These are phyloP conservation scores for Halophytophthora polymorphica DNA, from an alignment of 352 stramenopile genomes.

Conservation along the genomic window DNA sequence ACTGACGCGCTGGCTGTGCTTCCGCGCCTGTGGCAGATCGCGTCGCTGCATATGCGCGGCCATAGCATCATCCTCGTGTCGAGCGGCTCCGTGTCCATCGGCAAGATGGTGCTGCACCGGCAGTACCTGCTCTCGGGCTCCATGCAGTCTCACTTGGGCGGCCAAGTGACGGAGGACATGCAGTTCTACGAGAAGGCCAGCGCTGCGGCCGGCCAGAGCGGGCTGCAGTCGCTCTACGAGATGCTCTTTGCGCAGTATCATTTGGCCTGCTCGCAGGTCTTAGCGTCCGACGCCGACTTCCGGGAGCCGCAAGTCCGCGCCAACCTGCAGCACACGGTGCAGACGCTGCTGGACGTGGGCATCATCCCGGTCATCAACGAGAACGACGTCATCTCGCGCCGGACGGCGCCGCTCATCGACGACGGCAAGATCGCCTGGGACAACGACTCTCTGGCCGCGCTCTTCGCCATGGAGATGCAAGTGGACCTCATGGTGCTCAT, in stretches of 20 bases:
- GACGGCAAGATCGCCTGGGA: constrained; percentile 74
- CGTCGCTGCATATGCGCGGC: constrained; percentile 75
- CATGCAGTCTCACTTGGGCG: constrained; percentile 79
- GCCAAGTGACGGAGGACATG: constrained; percentile 48
- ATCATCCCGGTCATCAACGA: constrained; percentile 88
- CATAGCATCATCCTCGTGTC: constrained; percentile 83
- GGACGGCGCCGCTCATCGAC: constrained; percentile 58
- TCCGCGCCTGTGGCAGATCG: constrained; percentile 36
- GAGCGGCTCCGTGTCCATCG: constrained; percentile 76
- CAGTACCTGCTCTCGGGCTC: constrained; percentile 82
- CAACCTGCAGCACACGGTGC: constrained; percentile 67
- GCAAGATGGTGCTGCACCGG: constrained; percentile 75
- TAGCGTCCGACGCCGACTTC: constrained; percentile 81
- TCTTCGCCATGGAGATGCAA: constrained; percentile 70
- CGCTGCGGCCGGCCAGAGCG: constrained; percentile 66
- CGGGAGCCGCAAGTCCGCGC: constrained; percentile 50
- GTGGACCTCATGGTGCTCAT: constrained; percentile 78
- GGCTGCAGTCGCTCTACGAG: constrained; percentile 82
- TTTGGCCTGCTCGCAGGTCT: constrained; percentile 74
- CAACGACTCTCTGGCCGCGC: constrained; percentile 79
- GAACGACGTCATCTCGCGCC: constrained; percentile 79
- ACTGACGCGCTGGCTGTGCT: background rate
- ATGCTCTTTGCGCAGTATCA: constrained; percentile 87
- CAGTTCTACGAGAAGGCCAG: constrained; percentile 76
- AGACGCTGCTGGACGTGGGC: constrained; percentile 66